Conservation (phyloP, 805 yeast genomes). For the Candida broadrunensis region DNA sequence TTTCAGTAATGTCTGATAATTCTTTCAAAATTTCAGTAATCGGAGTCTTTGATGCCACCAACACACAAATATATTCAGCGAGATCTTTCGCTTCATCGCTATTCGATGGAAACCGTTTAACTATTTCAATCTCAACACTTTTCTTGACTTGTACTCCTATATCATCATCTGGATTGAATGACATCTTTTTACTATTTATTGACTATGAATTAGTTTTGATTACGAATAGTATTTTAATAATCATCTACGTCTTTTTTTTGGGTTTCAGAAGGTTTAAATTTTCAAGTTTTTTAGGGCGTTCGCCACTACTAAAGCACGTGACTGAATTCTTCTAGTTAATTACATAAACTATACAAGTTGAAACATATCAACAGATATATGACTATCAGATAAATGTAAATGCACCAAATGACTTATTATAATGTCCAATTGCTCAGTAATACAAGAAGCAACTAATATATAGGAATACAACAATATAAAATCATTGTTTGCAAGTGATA, state of each 20-base stretch:
- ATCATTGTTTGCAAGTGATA: constrained; percentile 57
- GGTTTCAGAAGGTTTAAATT: too few species aligned
- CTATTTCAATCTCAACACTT: constrained; percentile 32
- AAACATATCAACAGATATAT: constrained; percentile 60
- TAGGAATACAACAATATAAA: constrained; percentile 76
- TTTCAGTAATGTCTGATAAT: constrained; percentile 58
- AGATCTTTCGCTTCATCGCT: constrained; percentile 50
- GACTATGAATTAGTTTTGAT: too few species aligned
- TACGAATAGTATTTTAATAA: too few species aligned
- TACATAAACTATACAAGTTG: constrained; percentile 38
- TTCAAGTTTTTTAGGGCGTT: too few species aligned
- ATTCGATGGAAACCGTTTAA: constrained; percentile 26
- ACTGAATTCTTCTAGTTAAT: too few species aligned
- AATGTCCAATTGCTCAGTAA: constrained; percentile 60
- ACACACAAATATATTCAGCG: constrained; percentile 70
- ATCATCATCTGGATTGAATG: constrained; percentile 39
- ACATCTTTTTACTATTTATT: too few species aligned
- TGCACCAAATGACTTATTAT: constrained; percentile 38
- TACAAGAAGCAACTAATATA: constrained; percentile 65
- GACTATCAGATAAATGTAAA: constrained; percentile 34
- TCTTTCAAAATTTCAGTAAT: constrained; percentile 61
- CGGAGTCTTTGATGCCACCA: constrained; percentile 66
- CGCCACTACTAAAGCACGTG: too few species aligned
- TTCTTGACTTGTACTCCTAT: constrained; percentile 34
- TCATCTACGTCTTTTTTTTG: too few species aligned